Evolutionary conservation across 1,284 basidiomycete species (phyloP), one percentile per base, ranked within the genome.

Genomic region (Malassezia arunalokei): DNA sequence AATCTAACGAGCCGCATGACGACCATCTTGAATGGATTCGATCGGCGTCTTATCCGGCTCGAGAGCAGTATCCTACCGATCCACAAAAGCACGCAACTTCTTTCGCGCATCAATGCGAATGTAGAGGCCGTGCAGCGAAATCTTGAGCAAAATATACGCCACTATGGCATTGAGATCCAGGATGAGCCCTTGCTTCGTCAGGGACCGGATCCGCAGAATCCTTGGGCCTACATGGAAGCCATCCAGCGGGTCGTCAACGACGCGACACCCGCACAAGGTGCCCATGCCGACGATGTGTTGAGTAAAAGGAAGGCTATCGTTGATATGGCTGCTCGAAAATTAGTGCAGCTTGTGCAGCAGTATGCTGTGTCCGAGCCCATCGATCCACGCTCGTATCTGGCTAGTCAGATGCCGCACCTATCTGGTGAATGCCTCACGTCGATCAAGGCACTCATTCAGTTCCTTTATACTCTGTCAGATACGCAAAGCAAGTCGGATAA

Each of bases 1-100:
- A 63, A 60, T 6, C 69, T 75, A 51, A 74, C 74, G 15, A 61
- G 60, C 31, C 57, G 70, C 9, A 76, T 76, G 74, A 71, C 73
- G 20, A 60, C 63, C 15, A 71, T 74, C 47, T 62, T 76, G 12
- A 68, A 68, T n/a, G 64, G 70, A 28, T 73, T 76, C 53, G 76
- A 76, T 58, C 70, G 74, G 47, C 64, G 76, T 32, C 62, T 73
- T 15, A 63, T 62, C 54, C 65, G 62, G 49, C 62, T 73, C 28
- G 71, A 73, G 44, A 62, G 64, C 47, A 68, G 63, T 48, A 66
- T 73, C 40, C 48, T 70, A 14, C 71, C 71, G 27, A 66, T 73
- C 35, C 71, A 73, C 56, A 59, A 59, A 37, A 59, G 64, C 47
- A 71, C 68, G 5, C 68, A 71, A 47, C 62, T 59, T 29, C 60